Base-by-base conservation (phyloP, 2,329 filamentous ascomycete species). In the Talaromyces sp. region DNA sequence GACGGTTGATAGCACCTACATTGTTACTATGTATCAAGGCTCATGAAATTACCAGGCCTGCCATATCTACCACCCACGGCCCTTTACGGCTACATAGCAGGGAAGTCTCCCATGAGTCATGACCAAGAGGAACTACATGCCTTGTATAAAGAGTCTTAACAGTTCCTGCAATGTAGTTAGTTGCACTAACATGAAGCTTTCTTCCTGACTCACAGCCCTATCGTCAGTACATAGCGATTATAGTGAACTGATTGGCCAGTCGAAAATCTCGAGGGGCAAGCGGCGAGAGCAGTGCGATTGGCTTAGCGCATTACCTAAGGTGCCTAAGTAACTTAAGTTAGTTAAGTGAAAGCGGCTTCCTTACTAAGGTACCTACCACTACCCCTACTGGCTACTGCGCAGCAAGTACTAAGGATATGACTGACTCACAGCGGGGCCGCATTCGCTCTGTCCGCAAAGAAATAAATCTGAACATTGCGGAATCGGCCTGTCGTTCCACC, bases 381-480 rank as follows among this genome's bases (percentile, higher is more conserved):
- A n/a, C n/a, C n/a, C n/a, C n/a, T n/a, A n/a, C n/a, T n/a, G n/a
- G n/a, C n/a, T n/a, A n/a, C n/a, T n/a, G n/a, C n/a, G n/a, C n/a
- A n/a, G n/a, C n/a, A n/a, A n/a, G n/a, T n/a, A 28, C 28, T 28
- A 28, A 28, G 28, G 18, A 8, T 37, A 2, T n/a, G 16, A 42
- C 31, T 54, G 50, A 54, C 50, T 59, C 57, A 59, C 44, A 50
- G 57, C 44, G 57, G 57, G 57, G 42, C 57, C 57, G 57, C 57
- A 56, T 56, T 56, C 33, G 54, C 33, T 37, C 35, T 23, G 56
- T 21, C 55, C 37, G 35, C 39, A 48, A 44, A 35, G n/a, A 48
- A 48, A 35, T 48, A 59, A 59, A 59, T 25, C 25, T 59, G 21
- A 58, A 46, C 25, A n/a, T n/a, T 33, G 56, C 57, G 57, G 57